Conservation (phyloP, 129 eudicot species). For the Chrysanthemum seticuspe region DNA sequence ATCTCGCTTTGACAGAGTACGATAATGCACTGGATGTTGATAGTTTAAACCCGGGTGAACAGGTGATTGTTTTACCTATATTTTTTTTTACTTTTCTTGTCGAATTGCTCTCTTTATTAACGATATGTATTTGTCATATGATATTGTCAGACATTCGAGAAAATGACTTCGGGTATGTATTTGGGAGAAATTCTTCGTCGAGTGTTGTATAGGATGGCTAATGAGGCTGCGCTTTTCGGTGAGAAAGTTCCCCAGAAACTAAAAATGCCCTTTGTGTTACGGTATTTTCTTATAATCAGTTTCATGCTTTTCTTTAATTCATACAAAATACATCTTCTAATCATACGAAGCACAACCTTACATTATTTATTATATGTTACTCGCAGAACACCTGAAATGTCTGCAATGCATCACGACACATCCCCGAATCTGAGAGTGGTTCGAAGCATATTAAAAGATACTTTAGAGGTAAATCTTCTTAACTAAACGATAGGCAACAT, state of each 20-base stretch:
- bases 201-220: slow-evolving; percentile 64
- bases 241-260: slow-evolving; percentile 73
- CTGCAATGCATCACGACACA: slow-evolving; percentile 91
- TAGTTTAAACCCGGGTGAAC: slow-evolving; percentile 88
- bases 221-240: slow-evolving; percentile 84
- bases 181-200: slow-evolving; percentile 89
- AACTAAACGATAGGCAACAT: no score
- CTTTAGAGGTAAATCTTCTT: slow-evolving; percentile 53
- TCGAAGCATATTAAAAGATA: slow-evolving; percentile 58
- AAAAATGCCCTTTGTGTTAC: slow-evolving; percentile 57
- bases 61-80: slow-evolving; percentile 44
- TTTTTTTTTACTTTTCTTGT: not conserved
- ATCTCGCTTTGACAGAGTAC: slow-evolving; percentile 84
- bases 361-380: slow-evolving; percentile 22
- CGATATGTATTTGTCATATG: not conserved
- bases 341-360: not conserved
- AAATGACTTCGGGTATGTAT: slow-evolving; percentile 89
- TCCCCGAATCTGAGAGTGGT: slow-evolving; percentile 79
- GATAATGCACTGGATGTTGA: slow-evolving; percentile 71
- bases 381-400: slow-evolving; percentile 85
- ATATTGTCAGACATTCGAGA: slow-evolving; percentile 59
- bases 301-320: not conserved
- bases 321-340: not conserved
- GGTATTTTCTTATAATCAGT: slow-evolving; percentile 39
- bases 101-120: no score